phyloP scores from a whole-genome alignment of 345 rosid genomes.

The Camelina laxa region DNA sequence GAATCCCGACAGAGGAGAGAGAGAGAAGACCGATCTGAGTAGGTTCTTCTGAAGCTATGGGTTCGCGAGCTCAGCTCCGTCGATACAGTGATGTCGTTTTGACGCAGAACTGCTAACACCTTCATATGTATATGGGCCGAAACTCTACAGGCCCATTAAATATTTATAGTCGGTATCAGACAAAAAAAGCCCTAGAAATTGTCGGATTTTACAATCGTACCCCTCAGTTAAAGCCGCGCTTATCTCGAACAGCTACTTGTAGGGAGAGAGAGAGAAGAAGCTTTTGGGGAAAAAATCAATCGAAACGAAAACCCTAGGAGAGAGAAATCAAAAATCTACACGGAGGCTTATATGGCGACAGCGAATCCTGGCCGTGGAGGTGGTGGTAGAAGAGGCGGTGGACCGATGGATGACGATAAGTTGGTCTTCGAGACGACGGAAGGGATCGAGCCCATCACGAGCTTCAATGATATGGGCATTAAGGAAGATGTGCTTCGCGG shows the following conservation, averaged over 20 bases:
- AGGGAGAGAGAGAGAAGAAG: conserved; percentile 2
- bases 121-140: conserved; percentile 18
- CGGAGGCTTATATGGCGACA: conserved; percentile 41
- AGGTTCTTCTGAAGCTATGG: conserved; percentile 35
- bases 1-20: conserved; percentile 31
- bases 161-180: conserved; percentile 2
- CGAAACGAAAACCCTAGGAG: conserved; percentile 48
- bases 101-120: not conserved
- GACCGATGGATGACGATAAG: conserved; percentile 57
- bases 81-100: conserved; percentile 20
- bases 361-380: conserved; percentile 50
- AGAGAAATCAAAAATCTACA: conserved; percentile 15
- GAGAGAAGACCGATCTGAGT: conserved; percentile 38
- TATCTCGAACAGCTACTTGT: conserved; percentile 6
- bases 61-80: conserved; percentile 30
- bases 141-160: conserved; percentile 19
- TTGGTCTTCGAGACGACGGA: conserved; percentile 86
- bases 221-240: conserved; percentile 20
- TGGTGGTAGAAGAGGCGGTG: conserved; percentile 52
- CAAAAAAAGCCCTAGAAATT: conserved; percentile 17
- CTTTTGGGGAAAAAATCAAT: conserved; percentile 18
- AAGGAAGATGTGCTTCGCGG: conserved; percentile 85
- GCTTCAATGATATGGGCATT: conserved; percentile 85
- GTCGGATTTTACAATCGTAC: conserved; percentile 19
- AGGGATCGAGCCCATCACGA: conserved; percentile 83